Percentiles rank a stretch among this genome's conserved stretches.
Conservation (phyloP, 148 eudicot species). For the Amaranthus hypochondriacus region DNA sequence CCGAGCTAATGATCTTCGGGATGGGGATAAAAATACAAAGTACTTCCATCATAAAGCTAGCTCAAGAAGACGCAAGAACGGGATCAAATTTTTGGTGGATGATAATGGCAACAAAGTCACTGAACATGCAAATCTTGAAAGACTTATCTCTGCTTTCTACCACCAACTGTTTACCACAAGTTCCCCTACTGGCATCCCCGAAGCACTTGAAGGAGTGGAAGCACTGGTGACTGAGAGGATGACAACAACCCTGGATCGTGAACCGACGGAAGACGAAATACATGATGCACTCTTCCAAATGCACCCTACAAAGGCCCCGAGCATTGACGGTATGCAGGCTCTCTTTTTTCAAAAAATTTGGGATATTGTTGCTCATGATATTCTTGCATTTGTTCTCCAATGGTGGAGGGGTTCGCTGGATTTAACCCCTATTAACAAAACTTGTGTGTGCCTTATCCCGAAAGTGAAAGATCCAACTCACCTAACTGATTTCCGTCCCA, state of each 20-base stretch:
- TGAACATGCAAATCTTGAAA: background rate
- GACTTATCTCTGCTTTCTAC: background rate
- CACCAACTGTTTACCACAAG: background rate
- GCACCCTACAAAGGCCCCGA: background rate
- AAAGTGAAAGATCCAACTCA: too few relatives aligned
- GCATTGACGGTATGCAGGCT: background rate
- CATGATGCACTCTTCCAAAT: background rate
- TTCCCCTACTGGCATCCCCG: background rate
- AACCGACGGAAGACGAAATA: background rate
- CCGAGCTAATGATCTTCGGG: background rate
- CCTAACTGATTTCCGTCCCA: too few relatives aligned
- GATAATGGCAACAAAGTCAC: background rate
- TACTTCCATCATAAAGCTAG: background rate
- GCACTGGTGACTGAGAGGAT: background rate
- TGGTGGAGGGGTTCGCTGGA: background rate
- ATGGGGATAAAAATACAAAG: background rate
- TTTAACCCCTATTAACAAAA: background rate
- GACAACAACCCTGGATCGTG: background rate
- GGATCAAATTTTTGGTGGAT: background rate
- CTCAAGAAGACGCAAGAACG: background rate
- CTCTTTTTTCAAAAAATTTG: background rate
- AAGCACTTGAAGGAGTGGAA: background rate
- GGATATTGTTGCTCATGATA: background rate
- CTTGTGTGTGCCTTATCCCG: too few relatives aligned
- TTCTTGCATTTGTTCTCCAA: background rate